phyloP scores from a whole-genome alignment of 2,329 filamentous ascomycete genomes.

The Delphinella strobiligena region DNA sequence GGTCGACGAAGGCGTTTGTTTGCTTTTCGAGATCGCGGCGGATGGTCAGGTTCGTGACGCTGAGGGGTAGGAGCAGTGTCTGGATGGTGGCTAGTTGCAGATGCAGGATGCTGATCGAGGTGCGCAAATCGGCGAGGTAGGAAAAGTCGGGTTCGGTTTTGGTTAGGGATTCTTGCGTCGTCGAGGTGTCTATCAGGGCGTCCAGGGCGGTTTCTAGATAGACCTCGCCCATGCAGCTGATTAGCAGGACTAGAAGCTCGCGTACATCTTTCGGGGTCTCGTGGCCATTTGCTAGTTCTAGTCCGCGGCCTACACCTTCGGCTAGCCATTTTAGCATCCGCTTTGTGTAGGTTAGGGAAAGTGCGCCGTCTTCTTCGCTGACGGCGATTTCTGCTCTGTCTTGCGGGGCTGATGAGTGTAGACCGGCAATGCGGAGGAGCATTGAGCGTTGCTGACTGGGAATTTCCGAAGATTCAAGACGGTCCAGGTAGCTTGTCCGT shows the following conservation, averaged over 20 bases:
- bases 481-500: slow-evolving; percentile 81
- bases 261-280: slow-evolving; percentile 93
- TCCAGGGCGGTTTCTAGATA: slow-evolving; percentile 56
- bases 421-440: slow-evolving; percentile 76
- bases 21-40: slow-evolving; percentile 81
- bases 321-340: slow-evolving; percentile 97
- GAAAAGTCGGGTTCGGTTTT: slow-evolving; percentile 80
- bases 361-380: slow-evolving; percentile 72
- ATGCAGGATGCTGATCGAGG: slow-evolving; percentile 78
- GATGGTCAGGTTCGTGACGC: slow-evolving; percentile 80
- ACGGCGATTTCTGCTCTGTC: slow-evolving; percentile 81
- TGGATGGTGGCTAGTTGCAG: slow-evolving; percentile 88
- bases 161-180: slow-evolving; percentile 59
- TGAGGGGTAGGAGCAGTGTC: slow-evolving; percentile 80
- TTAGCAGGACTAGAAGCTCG: slow-evolving; percentile 67
- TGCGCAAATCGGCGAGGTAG: slow-evolving; percentile 67
- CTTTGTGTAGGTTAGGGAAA: slow-evolving; percentile 82
- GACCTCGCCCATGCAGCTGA: slow-evolving; percentile 79
- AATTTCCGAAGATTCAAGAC: slow-evolving; percentile 78
- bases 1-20: slow-evolving; percentile 57
- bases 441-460: slow-evolving; percentile 81
- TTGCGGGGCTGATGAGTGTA: slow-evolving; percentile 48
- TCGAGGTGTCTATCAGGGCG: slow-evolving; percentile 61
- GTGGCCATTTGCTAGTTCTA: slow-evolving; percentile 76
- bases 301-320: slow-evolving; percentile 78